These are phyloP conservation scores for Rasamsonia emersonii DNA, from an alignment of 2,329 filamentous ascomycete genomes.

Conservation along the genomic window DNA sequence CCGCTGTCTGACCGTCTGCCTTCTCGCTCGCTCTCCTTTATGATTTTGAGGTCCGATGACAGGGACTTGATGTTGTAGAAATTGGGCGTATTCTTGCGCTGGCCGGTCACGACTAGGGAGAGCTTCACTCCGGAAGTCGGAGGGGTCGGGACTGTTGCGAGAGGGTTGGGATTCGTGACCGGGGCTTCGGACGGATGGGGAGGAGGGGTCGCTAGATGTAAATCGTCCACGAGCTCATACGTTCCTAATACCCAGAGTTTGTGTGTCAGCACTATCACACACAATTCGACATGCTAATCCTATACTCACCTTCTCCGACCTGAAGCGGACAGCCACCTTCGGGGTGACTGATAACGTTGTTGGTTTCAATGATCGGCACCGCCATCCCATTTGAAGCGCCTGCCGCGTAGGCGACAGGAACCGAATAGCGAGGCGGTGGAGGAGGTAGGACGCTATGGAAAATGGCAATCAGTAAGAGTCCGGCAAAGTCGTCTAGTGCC, in stretches of 20 bases:
- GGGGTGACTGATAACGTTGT: slow-evolving; percentile 76
- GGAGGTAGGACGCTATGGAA: slow-evolving; percentile 70
- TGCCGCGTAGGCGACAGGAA: slow-evolving; percentile 63
- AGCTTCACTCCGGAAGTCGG: slow-evolving; percentile 77
- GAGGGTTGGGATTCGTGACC: slow-evolving; percentile 76
- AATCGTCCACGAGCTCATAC: slow-evolving; percentile 81
- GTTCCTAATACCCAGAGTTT: slow-evolving; percentile 52
- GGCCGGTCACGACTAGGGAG: slow-evolving; percentile 64
- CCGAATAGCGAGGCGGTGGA: slow-evolving; percentile 76
- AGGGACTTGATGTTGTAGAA: slow-evolving; percentile 47
- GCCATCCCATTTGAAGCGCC: slow-evolving; percentile 59
- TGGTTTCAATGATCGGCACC: slow-evolving; percentile 80
- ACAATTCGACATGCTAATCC: slow-evolving; percentile 11
- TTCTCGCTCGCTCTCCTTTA: slow-evolving; percentile 56
- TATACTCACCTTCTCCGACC: slow-evolving; percentile 71
- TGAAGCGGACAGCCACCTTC: slow-evolving; percentile 82
- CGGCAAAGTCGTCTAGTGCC: background rate
- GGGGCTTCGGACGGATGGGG: slow-evolving; percentile 92
- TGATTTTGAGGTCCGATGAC: slow-evolving; percentile 35
- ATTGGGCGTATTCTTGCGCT: slow-evolving; percentile 39
- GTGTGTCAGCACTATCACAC: slow-evolving; percentile 5
- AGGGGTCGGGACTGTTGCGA: slow-evolving; percentile 76
- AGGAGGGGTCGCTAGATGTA: slow-evolving; percentile 86
- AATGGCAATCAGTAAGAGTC: slow-evolving; percentile 1
- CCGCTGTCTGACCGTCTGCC: slow-evolving; percentile 53